A percentile compares a stretch with the other conserved stretches of the same genome.
These are phyloP conservation scores for Colletotrichum melonis DNA, from an alignment of 2,329 filamentous ascomycete species.

Conservation along the genomic window DNA sequence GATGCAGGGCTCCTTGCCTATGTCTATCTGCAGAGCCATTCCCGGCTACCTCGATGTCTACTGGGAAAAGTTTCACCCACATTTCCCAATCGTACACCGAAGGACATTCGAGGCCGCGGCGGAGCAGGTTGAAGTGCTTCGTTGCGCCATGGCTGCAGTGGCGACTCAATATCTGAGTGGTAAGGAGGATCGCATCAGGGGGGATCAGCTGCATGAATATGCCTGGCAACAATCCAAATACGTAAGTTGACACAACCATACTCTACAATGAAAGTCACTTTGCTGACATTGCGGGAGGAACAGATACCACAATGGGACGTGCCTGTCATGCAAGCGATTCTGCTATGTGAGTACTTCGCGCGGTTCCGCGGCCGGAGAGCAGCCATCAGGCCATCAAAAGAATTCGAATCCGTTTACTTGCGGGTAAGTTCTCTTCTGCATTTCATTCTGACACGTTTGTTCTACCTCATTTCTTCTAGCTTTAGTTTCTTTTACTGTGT, in stretches of 20 bases:
- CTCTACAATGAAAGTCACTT: not conserved
- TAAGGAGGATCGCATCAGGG: slow-evolving; percentile 61
- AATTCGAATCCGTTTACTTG: slow-evolving; percentile 63
- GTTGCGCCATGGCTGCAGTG: slow-evolving; percentile 68
- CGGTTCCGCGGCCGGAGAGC: slow-evolving; percentile 65
- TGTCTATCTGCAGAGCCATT: slow-evolving; percentile 54
- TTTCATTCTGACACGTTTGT: slow-evolving; percentile 41
- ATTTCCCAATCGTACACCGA: slow-evolving; percentile 64
- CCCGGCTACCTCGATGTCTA: slow-evolving; percentile 64
- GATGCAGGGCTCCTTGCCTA: slow-evolving; percentile 49
- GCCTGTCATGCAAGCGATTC: slow-evolving; percentile 63
- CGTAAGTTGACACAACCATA: slow-evolving; percentile 51
- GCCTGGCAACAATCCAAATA: slow-evolving; percentile 61
- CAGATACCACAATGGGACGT: slow-evolving; percentile 62
- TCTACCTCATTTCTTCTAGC: slow-evolving; percentile 44
- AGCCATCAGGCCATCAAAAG: slow-evolving; percentile 58
- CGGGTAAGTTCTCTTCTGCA: slow-evolving; percentile 56
- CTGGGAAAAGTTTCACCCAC: slow-evolving; percentile 62
- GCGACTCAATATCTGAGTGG: slow-evolving; percentile 62
- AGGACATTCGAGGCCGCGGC: slow-evolving; percentile 54
- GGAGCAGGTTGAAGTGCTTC: slow-evolving; percentile 56
- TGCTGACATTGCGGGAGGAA: slow-evolving; percentile 8
- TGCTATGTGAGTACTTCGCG: slow-evolving; percentile 66
- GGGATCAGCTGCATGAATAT: slow-evolving; percentile 62
- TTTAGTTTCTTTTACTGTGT: not conserved